phyloP scores from a whole-genome alignment of 305 asterid genomes.

The Euphrasia arctica region DNA sequence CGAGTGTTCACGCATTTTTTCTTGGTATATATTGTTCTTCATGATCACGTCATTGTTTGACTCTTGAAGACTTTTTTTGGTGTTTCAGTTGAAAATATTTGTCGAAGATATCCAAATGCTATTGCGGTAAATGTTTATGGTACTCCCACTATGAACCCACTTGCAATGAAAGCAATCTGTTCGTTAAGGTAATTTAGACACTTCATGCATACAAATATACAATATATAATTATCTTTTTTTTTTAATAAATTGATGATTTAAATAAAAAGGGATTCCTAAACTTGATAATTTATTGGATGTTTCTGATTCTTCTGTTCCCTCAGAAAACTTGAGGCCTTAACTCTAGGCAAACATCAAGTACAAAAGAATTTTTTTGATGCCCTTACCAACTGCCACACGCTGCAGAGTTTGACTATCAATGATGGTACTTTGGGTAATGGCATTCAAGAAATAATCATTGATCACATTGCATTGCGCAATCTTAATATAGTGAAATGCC shows the following conservation, averaged over 20 bases:
- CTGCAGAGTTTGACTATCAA: constrained; percentile 58
- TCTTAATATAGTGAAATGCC: constrained; percentile 68
- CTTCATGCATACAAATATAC: background rate
- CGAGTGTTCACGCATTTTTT: constrained; percentile 5
- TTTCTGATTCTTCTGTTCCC: constrained; percentile 30
- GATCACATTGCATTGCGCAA: constrained; percentile 47
- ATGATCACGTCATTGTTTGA: constrained; percentile 5
- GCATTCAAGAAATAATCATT: constrained; percentile 52
- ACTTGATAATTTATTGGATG: constrained; percentile 17
- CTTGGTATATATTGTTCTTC: constrained; percentile 14
- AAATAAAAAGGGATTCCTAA: background rate
- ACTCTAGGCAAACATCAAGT: constrained; percentile 69
- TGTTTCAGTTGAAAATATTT: constrained; percentile 52
- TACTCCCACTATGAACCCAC: constrained; percentile 41
- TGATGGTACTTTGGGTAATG: constrained; percentile 64
- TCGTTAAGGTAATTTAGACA: constrained; percentile 39
- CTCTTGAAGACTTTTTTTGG: constrained; percentile 21
- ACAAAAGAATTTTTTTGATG: constrained; percentile 50
- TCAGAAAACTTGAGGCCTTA: constrained; percentile 67
- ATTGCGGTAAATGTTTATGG: constrained; percentile 47
- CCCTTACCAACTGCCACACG: constrained; percentile 45
- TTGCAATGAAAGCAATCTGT: constrained; percentile 49
- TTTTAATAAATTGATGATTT: background rate
- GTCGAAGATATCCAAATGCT: constrained; percentile 64
- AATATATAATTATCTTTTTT: background rate